Evolutionary conservation across 2,329 filamentous ascomycete species (phyloP).

Genomic region (Botrytis elliptica): DNA sequence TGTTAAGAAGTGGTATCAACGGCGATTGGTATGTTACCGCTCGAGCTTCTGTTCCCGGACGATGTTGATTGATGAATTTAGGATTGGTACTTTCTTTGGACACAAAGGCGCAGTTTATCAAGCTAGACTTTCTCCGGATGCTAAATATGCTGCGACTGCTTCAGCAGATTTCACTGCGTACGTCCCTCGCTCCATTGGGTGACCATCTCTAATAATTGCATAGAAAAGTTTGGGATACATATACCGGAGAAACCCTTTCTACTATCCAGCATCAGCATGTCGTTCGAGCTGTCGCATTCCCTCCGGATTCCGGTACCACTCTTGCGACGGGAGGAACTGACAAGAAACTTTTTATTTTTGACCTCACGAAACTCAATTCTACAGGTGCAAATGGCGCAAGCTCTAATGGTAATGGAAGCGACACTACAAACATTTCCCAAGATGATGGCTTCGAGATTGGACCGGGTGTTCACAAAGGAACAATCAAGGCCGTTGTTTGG

Average conservation of each 20-base stretch:
- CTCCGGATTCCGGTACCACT: slow-evolving; percentile 75
- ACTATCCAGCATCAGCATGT: slow-evolving; percentile 93
- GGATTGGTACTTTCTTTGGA: slow-evolving; percentile 95
- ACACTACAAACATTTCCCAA: slow-evolving; percentile 51
- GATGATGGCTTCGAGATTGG: slow-evolving; percentile 82
- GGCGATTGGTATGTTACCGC: slow-evolving; percentile 73
- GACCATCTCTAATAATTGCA: slow-evolving; percentile 37
- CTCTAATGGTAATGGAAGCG: slow-evolving; percentile 38
- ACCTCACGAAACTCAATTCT: slow-evolving; percentile 59
- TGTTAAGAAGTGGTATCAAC: slow-evolving; percentile 94
- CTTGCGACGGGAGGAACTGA: slow-evolving; percentile 93
- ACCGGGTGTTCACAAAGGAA: slow-evolving; percentile 74
- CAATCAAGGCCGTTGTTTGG: slow-evolving; percentile 97
- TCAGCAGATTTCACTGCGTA: slow-evolving; percentile 95
- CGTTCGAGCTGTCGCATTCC: slow-evolving; percentile 89
- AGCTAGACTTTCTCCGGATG: slow-evolving; percentile 84
- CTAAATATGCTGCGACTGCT: slow-evolving; percentile 83
- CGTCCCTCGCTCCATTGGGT: slow-evolving; percentile 39
- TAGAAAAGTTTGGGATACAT: slow-evolving; percentile 96
- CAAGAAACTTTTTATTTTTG: slow-evolving; percentile 94
- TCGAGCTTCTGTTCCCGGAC: slow-evolving; percentile 3
- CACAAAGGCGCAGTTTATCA: slow-evolving; percentile 99
- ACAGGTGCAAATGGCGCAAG: slow-evolving; percentile 26
- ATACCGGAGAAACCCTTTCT: slow-evolving; percentile 84
- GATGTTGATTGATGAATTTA: slow-evolving; percentile 37